Conservation (phyloP, 2,329 filamentous ascomycete species). For the Botrytis hyacinthi region DNA sequence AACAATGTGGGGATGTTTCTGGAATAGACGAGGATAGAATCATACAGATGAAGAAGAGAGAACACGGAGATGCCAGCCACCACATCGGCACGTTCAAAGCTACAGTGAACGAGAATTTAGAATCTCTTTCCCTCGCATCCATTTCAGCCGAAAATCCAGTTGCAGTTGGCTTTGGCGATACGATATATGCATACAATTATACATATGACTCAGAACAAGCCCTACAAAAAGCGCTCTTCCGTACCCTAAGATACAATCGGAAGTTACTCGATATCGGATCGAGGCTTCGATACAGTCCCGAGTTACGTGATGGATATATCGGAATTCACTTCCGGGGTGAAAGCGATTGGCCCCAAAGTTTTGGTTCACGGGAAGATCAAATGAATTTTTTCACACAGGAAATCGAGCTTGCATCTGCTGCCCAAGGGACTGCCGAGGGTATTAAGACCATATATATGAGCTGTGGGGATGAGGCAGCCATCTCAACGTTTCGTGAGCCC, state of each 20-base stretch:
- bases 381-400: constrained; percentile 27
- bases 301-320: constrained; percentile 27
- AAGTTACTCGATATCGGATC: constrained; percentile 23
- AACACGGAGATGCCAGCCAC: constrained; percentile 19
- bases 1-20: constrained; percentile 26
- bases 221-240: constrained; percentile 30
- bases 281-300: constrained; percentile 21
- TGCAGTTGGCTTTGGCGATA: constrained; percentile 28
- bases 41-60: constrained; percentile 2
- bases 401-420: constrained; percentile 22
- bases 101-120: background rate
- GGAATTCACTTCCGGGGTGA: constrained; percentile 32
- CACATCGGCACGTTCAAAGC: constrained; percentile 22
- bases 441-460: constrained; percentile 29
- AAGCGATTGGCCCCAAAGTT: constrained; percentile 28
- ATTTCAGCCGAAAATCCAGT: constrained; percentile 24
- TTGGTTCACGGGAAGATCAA: constrained; percentile 25
- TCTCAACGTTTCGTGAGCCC: constrained; percentile 25
- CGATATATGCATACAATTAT: constrained; percentile 30
- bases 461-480: constrained; percentile 28
- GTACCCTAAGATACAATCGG: constrained; percentile 26
- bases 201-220: constrained; percentile 24
- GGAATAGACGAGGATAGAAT: constrained; percentile 23
- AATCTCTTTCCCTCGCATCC: constrained; percentile 1
- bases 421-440: background rate